Evolutionary conservation across 75 land plant species (phyloP).

Genomic region (Sequoiadendron giganteum): DNA sequence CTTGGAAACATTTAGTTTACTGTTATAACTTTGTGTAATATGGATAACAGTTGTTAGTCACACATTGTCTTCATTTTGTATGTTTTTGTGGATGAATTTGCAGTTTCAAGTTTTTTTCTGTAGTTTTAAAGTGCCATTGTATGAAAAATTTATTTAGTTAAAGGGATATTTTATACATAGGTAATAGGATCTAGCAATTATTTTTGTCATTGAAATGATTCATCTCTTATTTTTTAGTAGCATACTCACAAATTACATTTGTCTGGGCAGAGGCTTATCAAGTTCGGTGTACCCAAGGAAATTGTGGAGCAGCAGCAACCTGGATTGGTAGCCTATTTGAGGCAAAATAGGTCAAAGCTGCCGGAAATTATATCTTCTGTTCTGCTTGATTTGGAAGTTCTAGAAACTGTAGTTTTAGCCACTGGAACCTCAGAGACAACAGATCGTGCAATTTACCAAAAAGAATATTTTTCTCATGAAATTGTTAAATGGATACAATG

Average conservation of each 20-base stretch:
- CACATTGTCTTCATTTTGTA: background rate
- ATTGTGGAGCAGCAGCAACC: conserved; percentile 24
- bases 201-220: background rate
- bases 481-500: conserved; percentile 81
- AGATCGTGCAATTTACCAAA: conserved; percentile 20
- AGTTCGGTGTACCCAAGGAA: conserved; percentile 44
- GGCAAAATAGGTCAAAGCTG: conserved; percentile 28
- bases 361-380: conserved; percentile 52
- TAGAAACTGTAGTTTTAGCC: conserved; percentile 13
- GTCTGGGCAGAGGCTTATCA: conserved; percentile 43
- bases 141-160: background rate
- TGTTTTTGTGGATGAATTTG: background rate
- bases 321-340: conserved; percentile 57
- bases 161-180: background rate
- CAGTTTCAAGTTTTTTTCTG: background rate
- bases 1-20: background rate
- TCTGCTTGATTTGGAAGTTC: conserved; percentile 51
- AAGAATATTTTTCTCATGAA: conserved; percentile 36
- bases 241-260: background rate
- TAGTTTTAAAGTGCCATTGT: background rate
- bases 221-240: background rate
- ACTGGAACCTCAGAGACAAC: background rate
- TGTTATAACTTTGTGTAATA: background rate
- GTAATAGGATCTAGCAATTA: background rate
- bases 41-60: background rate